Base-by-base conservation (phyloP, 2,329 filamentous ascomycete species). In the Trichoderma endophyticum region DNA sequence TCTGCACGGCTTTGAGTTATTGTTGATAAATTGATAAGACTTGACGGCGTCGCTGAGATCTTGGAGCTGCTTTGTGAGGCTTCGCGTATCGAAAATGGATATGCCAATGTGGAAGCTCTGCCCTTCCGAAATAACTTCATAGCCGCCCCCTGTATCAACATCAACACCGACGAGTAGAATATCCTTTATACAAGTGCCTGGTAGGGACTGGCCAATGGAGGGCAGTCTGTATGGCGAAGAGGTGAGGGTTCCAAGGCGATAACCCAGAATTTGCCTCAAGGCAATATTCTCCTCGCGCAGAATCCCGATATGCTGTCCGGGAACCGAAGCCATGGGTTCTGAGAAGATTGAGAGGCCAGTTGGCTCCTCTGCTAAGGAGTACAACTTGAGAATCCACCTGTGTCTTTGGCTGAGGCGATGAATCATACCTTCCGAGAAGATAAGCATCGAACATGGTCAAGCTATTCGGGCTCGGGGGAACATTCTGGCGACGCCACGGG, bases 241-340 rank as follows among this genome's bases (percentile, higher is more conserved):
- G 6, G 62, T 28, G 26, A 48, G 15, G 6, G 67, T 56, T 32
- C 73, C 70, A 2, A 32, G 56, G 67, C 60, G 51, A 59, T 76
- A 75, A 5, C 75, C 75, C 5, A 76, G 30, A 26, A 75, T 72
- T 54, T 75, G 69, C 61, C 75, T 60, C 14, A 77, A 70, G 34
- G 63, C 70, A 54, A 75, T 39, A 48, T 73, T 75, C 51, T 77
- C 75, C 24, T 76, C 75, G 6, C 73, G 73, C 5, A 77, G 68
- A 62, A 75, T 73, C n/a, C 74, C 74, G 18, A 54, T 73, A 43
- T 76, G 74, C 3, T 65, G 7, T 34, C 32, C 51, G 14, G 65
- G 70, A 48, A 39, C 54, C 1, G 65, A 72, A 36, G 72, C 3
- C 70, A 72, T 72, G 56, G 11, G 36, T 43, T 18, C 1, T 43